phyloP scores from a whole-genome alignment of 805 yeast genomes.

The Pichia pseudocactophila region DNA sequence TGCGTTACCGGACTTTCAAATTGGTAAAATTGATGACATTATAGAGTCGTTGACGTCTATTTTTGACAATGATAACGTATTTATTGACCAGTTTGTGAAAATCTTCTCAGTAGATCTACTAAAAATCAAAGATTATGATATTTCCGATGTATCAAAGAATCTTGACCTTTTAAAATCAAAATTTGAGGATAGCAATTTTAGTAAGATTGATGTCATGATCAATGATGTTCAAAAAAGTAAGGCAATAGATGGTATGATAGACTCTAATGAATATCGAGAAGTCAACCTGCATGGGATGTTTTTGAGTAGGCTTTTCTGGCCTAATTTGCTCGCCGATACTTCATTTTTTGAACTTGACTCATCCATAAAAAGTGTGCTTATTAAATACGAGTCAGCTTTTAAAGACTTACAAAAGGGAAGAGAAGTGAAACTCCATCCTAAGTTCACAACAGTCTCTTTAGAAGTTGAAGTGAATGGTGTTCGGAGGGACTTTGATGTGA shows the following conservation, averaged over 20 bases:
- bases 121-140: conserved; percentile 31
- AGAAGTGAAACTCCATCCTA: conserved; percentile 45
- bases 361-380: conserved; percentile 32
- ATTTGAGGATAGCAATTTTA: conserved; percentile 53
- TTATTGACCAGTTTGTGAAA: conserved; percentile 54
- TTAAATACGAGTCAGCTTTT: conserved; percentile 35
- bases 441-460: conserved; percentile 54
- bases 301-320: conserved; percentile 80
- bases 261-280: conserved; percentile 19
- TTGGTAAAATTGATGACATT: conserved; percentile 51
- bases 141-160: conserved; percentile 32
- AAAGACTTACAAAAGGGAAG: conserved; percentile 45
- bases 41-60: conserved; percentile 65
- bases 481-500: conserved; percentile 35
- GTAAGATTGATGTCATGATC: conserved; percentile 76
- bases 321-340: conserved; percentile 34
- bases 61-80: conserved; percentile 58
- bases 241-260: conserved; percentile 27
- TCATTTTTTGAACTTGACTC: conserved; percentile 39
- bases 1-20: conserved; percentile 77
- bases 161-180: conserved; percentile 44
- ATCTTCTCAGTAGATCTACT: conserved; percentile 53
- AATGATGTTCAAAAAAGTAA: conserved; percentile 56
- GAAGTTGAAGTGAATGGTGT: conserved; percentile 46
- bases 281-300: conserved; percentile 44